Evolutionary conservation across 1,139 yeast genomes (phyloP).

Genomic region (Debaryomyces coudertii): DNA sequence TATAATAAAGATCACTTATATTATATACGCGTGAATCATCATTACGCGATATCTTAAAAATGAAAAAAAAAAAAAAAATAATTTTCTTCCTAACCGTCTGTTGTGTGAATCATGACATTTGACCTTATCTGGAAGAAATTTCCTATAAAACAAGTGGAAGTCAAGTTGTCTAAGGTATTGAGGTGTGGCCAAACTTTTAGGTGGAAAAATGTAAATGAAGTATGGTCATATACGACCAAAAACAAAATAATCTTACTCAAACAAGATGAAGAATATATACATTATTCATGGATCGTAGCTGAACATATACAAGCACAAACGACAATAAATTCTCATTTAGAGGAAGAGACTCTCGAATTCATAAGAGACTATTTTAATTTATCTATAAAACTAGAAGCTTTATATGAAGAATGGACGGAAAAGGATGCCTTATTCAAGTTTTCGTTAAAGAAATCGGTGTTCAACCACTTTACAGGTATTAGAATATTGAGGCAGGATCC

Average conservation of each 20-base stretch:
- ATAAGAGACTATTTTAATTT: conserved; percentile 73
- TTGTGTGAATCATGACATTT: conserved; percentile 24
- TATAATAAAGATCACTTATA: background rate
- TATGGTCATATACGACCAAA: conserved; percentile 61
- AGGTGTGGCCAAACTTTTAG: conserved; percentile 89
- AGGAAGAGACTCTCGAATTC: conserved; percentile 43
- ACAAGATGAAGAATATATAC: conserved; percentile 44
- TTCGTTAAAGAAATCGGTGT: conserved; percentile 34
- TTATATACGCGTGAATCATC: background rate
- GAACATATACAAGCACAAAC: conserved; percentile 1
- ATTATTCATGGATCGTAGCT: conserved; percentile 35
- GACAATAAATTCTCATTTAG: conserved; percentile 10
- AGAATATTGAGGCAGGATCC: conserved; percentile 91
- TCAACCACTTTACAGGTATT: conserved; percentile 63
- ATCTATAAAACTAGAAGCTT: conserved; percentile 50
- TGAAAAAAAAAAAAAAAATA: background rate
- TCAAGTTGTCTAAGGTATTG: conserved; percentile 67
- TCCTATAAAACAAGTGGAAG: conserved; percentile 44
- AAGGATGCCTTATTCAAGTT: conserved; percentile 53
- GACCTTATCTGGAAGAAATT: conserved; percentile 31
- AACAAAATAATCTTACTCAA: conserved; percentile 54
- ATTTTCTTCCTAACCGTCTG: background rate
- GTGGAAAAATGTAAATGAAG: conserved; percentile 61
- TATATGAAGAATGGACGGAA: conserved; percentile 65
- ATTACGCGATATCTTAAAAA: background rate